Conservation (phyloP, 257 asterid species). For the Jacaranda copaia region DNA sequence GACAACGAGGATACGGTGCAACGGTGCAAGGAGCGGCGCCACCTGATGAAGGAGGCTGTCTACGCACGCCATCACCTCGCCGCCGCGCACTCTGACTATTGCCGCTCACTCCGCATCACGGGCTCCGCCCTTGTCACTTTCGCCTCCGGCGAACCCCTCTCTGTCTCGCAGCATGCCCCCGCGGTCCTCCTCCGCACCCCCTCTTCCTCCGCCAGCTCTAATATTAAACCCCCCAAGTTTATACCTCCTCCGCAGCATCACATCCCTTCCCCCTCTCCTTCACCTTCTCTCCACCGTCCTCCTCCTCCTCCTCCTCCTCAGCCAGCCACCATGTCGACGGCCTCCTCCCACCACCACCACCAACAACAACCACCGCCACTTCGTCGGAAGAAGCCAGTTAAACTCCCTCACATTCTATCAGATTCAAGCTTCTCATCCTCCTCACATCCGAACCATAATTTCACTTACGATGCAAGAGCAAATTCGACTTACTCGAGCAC, state of each 20-base stretch:
- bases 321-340: conserved; percentile 55
- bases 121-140: conserved; percentile 87
- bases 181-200: conserved; percentile 79
- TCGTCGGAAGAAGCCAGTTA: conserved; percentile 60
- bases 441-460: conserved; percentile 57
- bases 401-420: conserved; percentile 87
- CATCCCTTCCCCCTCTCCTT: conserved; percentile 49
- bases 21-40: conserved; percentile 99
- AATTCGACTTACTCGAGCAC: conserved; percentile 76
- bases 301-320: conserved; percentile 54
- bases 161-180: conserved; percentile 85
- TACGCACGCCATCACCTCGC: conserved; percentile 93
- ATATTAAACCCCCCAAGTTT: conserved; percentile 34
- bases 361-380: conserved; percentile 41
- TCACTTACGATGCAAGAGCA: conserved; percentile 67
- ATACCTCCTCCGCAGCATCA: conserved; percentile 40
- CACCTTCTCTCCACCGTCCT: conserved; percentile 48
- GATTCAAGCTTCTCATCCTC: conserved; percentile 82
- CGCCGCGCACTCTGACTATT: conserved; percentile 95
- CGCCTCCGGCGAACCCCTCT: conserved; percentile 88
- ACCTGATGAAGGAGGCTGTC: conserved; percentile 88
- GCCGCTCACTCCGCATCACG: conserved; percentile 84
- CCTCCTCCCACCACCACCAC: conserved; percentile 49
- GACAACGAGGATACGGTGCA: conserved; percentile 97
- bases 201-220: conserved; percentile 51